phyloP scores from a whole-genome alignment of 805 yeast species.

The Starmera pachycereana region DNA sequence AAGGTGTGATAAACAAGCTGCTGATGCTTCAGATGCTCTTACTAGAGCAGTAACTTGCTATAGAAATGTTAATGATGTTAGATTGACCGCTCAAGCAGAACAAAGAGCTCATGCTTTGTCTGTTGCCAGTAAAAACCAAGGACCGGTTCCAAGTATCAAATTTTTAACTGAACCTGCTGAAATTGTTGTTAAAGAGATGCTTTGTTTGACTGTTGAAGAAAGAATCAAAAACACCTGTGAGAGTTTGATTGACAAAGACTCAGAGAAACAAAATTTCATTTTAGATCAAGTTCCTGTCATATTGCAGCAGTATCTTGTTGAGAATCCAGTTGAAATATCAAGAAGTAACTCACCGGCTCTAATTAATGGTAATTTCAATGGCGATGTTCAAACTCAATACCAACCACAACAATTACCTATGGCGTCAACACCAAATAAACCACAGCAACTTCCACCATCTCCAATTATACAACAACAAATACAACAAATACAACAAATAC shows the following conservation, averaged over 20 bases:
- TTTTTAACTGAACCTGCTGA: slow-evolving; percentile 39
- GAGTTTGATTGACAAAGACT: too few species aligned
- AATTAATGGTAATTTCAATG: too few species aligned
- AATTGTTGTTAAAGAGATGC: slow-evolving; percentile 20
- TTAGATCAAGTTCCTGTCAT: too few species aligned
- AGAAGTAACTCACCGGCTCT: background rate
- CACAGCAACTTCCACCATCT: slow-evolving; percentile 5
- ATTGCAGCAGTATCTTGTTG: too few species aligned
- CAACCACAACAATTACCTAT: slow-evolving; percentile 9
- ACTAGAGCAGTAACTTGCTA: slow-evolving; percentile 39
- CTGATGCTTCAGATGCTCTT: slow-evolving; percentile 54
- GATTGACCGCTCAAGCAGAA: slow-evolving; percentile 31
- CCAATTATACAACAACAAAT: slow-evolving; percentile 8
- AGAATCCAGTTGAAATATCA: background rate
- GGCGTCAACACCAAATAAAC: slow-evolving; percentile 7
- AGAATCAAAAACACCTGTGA: background rate
- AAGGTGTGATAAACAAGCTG: slow-evolving; percentile 48
- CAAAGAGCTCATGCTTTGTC: slow-evolving; percentile 32
- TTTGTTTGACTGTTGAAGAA: slow-evolving; percentile 14
- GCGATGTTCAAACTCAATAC: background rate
- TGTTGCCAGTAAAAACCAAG: slow-evolving; percentile 32
- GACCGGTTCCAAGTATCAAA: slow-evolving; percentile 33
- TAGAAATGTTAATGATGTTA: slow-evolving; percentile 33
- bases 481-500: slow-evolving; percentile 9
- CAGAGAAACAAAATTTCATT: too few species aligned